A percentile compares a stretch with the other conserved stretches of the same genome.
Conservation (phyloP, 2,329 filamentous ascomycete species). For the Sporothrix mexicana region DNA sequence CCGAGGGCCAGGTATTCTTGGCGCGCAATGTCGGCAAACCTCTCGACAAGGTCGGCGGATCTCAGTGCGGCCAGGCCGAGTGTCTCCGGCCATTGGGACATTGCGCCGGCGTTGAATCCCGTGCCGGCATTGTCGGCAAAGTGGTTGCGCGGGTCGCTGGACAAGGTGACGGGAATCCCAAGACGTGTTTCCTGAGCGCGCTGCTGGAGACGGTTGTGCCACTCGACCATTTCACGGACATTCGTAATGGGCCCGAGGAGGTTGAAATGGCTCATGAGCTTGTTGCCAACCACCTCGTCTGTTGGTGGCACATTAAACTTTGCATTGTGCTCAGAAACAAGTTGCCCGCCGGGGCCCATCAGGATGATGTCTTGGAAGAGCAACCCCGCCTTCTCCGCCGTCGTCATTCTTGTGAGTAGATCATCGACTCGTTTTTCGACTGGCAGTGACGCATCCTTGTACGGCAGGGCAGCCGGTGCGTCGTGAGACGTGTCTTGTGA, state of each 20-base stretch:
- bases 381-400: conserved; percentile 11
- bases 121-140: conserved; percentile 47
- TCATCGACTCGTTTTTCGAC: background rate
- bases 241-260: background rate
- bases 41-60: background rate
- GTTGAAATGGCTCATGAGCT: conserved; percentile 8
- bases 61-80: conserved; percentile 49
- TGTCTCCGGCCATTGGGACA: conserved; percentile 59
- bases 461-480: background rate
- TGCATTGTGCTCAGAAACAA: background rate
- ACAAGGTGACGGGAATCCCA: background rate
- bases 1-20: conserved; percentile 8
- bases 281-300: conserved; percentile 33
- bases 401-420: background rate
- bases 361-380: conserved; percentile 21
- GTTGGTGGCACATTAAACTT: conserved; percentile 1
- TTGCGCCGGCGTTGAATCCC: conserved; percentile 50
- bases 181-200: background rate
- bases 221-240: background rate
- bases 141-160: conserved; percentile 46
- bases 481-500: background rate
- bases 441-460: background rate
- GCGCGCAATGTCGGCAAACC: background rate
- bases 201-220: background rate
- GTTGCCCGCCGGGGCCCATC: conserved; percentile 10